These are phyloP conservation scores for Bothriochloa decipiens DNA, from an alignment of 176 grass and related monocot species.

Conservation along the genomic window DNA sequence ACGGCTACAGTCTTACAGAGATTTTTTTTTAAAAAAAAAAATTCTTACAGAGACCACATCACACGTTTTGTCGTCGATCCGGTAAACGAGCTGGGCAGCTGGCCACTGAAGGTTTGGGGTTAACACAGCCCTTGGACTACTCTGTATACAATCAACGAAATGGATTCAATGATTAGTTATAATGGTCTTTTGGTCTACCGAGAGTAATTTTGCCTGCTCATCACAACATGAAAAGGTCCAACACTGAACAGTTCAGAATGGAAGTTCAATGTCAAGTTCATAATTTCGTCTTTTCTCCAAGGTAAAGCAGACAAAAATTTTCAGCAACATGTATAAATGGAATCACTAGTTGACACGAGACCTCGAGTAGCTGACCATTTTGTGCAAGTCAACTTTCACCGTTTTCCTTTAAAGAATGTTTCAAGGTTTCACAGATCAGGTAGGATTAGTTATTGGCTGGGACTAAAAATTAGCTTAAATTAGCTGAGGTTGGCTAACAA, in stretches of 20 bases:
- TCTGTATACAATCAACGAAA: too few relatives aligned
- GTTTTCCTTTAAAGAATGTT: neutral
- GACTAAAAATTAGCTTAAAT: neutral
- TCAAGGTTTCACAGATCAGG: neutral
- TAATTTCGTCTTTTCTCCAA: neutral
- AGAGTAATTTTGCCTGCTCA: neutral
- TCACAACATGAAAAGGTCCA: neutral
- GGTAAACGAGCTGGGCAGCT: constrained; percentile 26
- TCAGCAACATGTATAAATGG: neutral
- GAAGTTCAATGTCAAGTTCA: neutral
- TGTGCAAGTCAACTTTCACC: neutral
- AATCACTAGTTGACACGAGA: neutral
- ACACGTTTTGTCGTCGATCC: constrained; percentile 27
- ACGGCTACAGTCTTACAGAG: neutral
- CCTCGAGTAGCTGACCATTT: neutral
- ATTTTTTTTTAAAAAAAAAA: too few relatives aligned
- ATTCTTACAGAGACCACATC: neutral
- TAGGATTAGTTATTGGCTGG: neutral
- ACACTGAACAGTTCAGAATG: neutral
- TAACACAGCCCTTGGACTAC: too few relatives aligned
- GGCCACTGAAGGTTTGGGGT: neutral
- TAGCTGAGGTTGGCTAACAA: neutral
- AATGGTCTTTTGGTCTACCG: neutral
- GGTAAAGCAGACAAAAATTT: neutral
- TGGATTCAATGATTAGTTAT: too few relatives aligned